phyloP scores from a whole-genome alignment of 169 alveolate genomes.

The Eimeria falciformis region DNA sequence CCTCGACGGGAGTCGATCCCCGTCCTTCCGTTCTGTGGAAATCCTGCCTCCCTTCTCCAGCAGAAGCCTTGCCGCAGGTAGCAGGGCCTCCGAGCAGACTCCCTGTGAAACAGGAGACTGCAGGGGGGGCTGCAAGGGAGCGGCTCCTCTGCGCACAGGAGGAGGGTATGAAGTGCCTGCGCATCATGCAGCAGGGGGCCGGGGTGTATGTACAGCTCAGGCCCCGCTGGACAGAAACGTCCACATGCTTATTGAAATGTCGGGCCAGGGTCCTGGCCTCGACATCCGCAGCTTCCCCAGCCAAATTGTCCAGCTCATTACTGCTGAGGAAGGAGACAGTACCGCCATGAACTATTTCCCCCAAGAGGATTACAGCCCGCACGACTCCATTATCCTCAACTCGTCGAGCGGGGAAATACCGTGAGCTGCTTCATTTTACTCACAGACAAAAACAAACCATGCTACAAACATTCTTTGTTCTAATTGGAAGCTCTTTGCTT shows the following conservation, averaged over 20 bases:
- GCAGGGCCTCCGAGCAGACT: background rate
- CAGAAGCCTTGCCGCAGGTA: background rate
- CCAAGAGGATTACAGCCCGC: slow-evolving; percentile 29
- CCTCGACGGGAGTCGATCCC: background rate
- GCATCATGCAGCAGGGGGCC: no score
- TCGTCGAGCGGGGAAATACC: slow-evolving; percentile 38
- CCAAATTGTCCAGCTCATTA: slow-evolving; percentile 24
- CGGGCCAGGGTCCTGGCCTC: background rate
- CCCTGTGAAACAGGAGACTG: background rate
- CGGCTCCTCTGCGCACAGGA: background rate
- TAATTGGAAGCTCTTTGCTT: no score
- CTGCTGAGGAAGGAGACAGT: background rate
- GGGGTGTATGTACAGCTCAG: no score
- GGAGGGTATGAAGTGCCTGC: no score
- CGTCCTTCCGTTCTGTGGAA: background rate
- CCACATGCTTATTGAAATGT: background rate
- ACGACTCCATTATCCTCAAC: slow-evolving; percentile 55
- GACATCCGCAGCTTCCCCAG: slow-evolving; percentile 56
- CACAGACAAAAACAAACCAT: background rate
- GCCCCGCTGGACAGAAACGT: slow-evolving; percentile 1
- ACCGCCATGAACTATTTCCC: background rate
- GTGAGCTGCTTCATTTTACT: background rate
- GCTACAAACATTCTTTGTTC: no score
- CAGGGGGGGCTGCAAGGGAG: background rate
- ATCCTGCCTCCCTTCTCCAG: background rate